Evolutionary conservation across 2,329 filamentous ascomycete genomes (phyloP), one percentile per base, ranked within the genome.

Genomic region (Fusarium poae): DNA sequence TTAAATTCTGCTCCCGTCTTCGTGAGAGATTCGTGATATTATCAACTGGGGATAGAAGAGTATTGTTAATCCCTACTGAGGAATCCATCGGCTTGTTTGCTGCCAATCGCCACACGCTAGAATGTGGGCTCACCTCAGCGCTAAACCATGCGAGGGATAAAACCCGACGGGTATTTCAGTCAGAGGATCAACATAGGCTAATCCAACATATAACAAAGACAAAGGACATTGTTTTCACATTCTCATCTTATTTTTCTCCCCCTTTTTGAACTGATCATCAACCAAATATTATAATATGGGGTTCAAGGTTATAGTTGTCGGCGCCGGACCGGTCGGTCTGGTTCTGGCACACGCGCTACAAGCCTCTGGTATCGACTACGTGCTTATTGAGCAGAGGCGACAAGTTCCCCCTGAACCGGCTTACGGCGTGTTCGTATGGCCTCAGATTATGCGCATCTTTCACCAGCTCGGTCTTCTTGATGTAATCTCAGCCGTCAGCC

Each of bases 371-470:
- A 67, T 67, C 18, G 50, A 67, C 27, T 67, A 42, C 9, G 51
- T 64, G 0, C 59, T 67, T 25, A 46, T 67, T 11, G 64, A 67
- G 6, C 64, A 67, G 30, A 53, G 64, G 48, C 25, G 63, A 0
- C 63, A 67, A 35, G 40, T 67, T 1, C 46, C 63, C 1, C 64
- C 63, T 0, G 64, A 67, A 1, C 63, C 64, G 8, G 50, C 64
- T 53, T 67, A 67, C 6, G 64, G 63, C 1, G 21, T 67, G 0
- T 67, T 67, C 3, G 4, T 67, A 9, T 67, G 64, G 64, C 64
- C 64, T 30, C 64, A 67, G 3, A 64, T 64, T 6, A 48, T 64
- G 46, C 27, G 64, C 11, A 64, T 58, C 1, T 58, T 67, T 2
- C 57, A 67, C 4, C 64, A 67, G 10, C 8, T 67, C 4, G 64